Percentiles rank a stretch among this genome's conserved stretches.
phyloP scores from a whole-genome alignment of 148 eudicot species.

The Fagopyrum tataricum region DNA sequence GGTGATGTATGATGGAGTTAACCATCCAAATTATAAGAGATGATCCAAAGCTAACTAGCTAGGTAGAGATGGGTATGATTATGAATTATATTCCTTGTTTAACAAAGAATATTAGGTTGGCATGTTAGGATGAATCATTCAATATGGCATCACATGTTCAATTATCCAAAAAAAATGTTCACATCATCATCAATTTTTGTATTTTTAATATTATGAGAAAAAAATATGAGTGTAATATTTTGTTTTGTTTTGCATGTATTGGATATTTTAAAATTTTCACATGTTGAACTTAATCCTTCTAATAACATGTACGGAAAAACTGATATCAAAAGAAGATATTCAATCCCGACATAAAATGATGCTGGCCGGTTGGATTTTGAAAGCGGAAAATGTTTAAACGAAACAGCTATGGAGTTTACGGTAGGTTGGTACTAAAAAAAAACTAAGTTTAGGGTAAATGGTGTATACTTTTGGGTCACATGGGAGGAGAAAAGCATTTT shows the following conservation, averaged over 20 bases:
- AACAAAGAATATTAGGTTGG: neutral
- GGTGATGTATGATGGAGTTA: neutral
- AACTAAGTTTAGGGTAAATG: neutral
- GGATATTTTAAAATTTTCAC: neutral
- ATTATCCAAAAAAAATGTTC: neutral
- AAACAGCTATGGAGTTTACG: neutral
- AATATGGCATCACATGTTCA: neutral
- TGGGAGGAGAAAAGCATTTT: conserved; percentile 7
- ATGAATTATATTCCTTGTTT: neutral
- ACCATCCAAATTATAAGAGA: neutral
- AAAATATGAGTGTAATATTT: neutral
- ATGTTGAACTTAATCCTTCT: too few species aligned
- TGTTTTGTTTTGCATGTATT: neutral
- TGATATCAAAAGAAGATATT: too few species aligned
- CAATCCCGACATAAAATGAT: too few species aligned
- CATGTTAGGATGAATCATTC: neutral
- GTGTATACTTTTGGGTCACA: conserved; percentile 7
- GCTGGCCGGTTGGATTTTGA: neutral
- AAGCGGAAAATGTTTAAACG: neutral
- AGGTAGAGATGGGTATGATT: neutral
- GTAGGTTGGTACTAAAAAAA: neutral
- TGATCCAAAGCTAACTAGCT: neutral
- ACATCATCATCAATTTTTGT: too few species aligned
- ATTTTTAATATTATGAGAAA: neutral
- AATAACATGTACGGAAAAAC: too few species aligned